Percentiles rank a stretch among this genome's conserved stretches.
phyloP scores from a whole-genome alignment of 805 yeast species.

The Wickerhamiella domercqiae region DNA sequence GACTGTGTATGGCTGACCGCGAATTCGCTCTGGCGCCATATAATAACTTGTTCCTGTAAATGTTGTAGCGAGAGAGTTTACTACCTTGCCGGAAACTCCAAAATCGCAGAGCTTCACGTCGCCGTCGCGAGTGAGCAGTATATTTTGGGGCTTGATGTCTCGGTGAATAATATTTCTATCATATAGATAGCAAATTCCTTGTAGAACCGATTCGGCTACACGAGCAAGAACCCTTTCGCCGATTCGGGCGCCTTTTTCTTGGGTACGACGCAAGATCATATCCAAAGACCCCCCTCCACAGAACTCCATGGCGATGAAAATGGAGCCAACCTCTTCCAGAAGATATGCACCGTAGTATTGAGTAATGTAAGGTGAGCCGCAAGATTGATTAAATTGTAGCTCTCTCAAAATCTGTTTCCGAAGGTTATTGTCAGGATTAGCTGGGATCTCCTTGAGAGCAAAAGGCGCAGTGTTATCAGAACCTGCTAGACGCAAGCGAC shows the following conservation, averaged over 20 bases:
- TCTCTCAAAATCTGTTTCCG: constrained; percentile 87
- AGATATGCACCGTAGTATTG: constrained; percentile 85
- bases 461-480: constrained; percentile 31
- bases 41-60: constrained; percentile 95
- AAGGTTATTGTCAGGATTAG: constrained; percentile 69
- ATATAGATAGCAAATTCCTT: constrained; percentile 78
- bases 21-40: constrained; percentile 97
- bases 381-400: constrained; percentile 70
- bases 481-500: constrained; percentile 36
- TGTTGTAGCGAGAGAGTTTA: constrained; percentile 86
- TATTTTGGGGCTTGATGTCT: constrained; percentile 93
- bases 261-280: constrained; percentile 70
- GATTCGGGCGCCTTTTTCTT: constrained; percentile 63
- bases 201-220: constrained; percentile 70
- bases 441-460: constrained; percentile 65
- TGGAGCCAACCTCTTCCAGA: constrained; percentile 59
- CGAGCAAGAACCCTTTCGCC: constrained; percentile 89
- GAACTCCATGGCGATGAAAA: constrained; percentile 92
- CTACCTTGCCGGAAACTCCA: constrained; percentile 96
- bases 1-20: constrained; percentile 89
- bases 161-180: constrained; percentile 81
- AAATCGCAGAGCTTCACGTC: constrained; percentile 89
- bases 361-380: constrained; percentile 73
- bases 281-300: constrained; percentile 91
- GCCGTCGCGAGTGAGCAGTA: constrained; percentile 58